Conservation (phyloP, 345 rosid genomes). For the Linum usitatissimum region DNA sequence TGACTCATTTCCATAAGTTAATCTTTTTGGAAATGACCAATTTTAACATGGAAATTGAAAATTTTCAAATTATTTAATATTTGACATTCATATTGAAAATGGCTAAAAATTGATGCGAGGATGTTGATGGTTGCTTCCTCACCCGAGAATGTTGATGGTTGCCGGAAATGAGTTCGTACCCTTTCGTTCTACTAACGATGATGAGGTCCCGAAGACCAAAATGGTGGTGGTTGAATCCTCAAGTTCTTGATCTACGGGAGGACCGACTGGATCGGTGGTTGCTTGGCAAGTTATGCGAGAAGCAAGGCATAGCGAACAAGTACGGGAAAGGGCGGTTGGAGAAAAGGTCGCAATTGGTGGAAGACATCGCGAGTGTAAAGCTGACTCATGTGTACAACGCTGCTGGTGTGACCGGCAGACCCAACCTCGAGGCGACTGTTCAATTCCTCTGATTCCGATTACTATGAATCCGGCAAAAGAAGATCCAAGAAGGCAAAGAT, state of each 20-base stretch:
- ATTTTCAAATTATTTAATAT: too few species aligned
- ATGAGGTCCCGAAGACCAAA: background rate
- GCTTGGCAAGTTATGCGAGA: background rate
- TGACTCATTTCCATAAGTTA: too few species aligned
- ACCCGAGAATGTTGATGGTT: conserved; percentile 23
- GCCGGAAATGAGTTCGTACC: background rate
- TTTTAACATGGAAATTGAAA: too few species aligned
- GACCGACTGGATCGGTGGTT: background rate
- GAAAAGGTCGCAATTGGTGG: background rate
- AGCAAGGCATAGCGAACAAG: background rate
- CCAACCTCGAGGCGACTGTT: background rate
- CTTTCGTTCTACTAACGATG: background rate
- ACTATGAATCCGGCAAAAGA: too few species aligned
- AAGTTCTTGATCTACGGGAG: background rate
- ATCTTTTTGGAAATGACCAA: too few species aligned
- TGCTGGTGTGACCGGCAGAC: background rate
- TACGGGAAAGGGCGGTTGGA: background rate
- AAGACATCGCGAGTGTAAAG: background rate
- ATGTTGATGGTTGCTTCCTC: conserved; percentile 23
- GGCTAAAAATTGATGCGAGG: conserved; percentile 17
- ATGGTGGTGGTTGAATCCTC: too few species aligned
- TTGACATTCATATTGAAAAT: too few species aligned
- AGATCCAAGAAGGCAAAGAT: too few species aligned
- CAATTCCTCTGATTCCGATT: too few species aligned
- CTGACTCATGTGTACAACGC: background rate